These are phyloP conservation scores for Dactylella cylindrospora DNA, from an alignment of 2,329 filamentous ascomycete species.

Conservation along the genomic window DNA sequence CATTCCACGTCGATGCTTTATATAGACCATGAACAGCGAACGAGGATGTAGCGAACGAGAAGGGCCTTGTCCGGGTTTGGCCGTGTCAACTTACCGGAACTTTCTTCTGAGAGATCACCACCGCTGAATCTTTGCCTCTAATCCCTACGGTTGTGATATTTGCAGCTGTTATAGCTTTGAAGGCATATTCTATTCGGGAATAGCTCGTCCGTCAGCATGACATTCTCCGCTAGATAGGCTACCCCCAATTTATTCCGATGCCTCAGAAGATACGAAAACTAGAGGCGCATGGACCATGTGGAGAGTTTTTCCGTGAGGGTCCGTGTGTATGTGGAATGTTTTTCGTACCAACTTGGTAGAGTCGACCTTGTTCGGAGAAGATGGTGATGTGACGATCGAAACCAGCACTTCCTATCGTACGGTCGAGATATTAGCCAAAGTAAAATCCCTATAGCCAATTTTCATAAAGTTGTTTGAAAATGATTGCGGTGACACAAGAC, in stretches of 20 bases:
- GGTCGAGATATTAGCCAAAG: constrained; percentile 11
- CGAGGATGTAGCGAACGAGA: constrained; percentile 28
- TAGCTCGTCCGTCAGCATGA: constrained; percentile 34
- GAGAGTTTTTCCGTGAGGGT: constrained; percentile 13
- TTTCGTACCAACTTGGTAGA: constrained; percentile 97
- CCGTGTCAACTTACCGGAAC: constrained; percentile 72
- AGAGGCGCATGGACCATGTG: constrained; percentile 12
- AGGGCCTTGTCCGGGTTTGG: constrained; percentile 28
- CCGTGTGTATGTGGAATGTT: constrained; percentile 10
- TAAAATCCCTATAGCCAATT: not conserved
- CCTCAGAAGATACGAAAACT: constrained; percentile 5
- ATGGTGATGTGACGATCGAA: constrained; percentile 99
- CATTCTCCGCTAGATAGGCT: constrained; percentile 13
- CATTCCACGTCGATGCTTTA: too few relatives aligned
- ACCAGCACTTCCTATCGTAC: constrained; percentile 70
- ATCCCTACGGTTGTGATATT: constrained; percentile 96
- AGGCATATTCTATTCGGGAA: constrained; percentile 82
- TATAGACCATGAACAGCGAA: too few relatives aligned
- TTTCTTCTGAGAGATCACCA: constrained; percentile 98
- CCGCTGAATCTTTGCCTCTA: constrained; percentile 93
- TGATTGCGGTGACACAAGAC: constrained; percentile 6
- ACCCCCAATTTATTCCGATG: constrained; percentile 15
- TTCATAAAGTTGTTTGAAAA: constrained; percentile 7
- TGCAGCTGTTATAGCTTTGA: constrained; percentile 98
- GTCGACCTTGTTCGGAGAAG: constrained; percentile 95